Conservation (phyloP, 2,329 filamentous ascomycete species). For the Aspergillus viridinutans region DNA sequence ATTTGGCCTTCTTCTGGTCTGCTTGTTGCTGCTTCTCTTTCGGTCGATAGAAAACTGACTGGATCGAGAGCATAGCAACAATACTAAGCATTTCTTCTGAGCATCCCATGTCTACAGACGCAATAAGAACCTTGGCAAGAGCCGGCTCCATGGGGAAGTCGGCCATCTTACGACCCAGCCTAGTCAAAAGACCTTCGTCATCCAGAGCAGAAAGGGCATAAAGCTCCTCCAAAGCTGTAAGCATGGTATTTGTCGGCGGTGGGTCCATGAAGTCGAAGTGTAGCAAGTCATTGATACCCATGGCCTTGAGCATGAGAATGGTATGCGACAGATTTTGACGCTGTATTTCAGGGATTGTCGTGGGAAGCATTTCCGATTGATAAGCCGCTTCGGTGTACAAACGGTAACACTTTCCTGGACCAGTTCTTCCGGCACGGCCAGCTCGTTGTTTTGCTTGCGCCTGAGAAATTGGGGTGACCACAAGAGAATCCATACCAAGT, state of each 20-base stretch:
- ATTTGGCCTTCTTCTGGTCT: slow-evolving; percentile 96
- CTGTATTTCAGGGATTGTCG: slow-evolving; percentile 94
- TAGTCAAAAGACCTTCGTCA: slow-evolving; percentile 88
- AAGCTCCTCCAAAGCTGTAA: slow-evolving; percentile 90
- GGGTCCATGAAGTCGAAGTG: slow-evolving; percentile 99
- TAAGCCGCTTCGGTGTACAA: slow-evolving; percentile 94
- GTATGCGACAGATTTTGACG: slow-evolving; percentile 87
- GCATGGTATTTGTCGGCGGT: slow-evolving; percentile 94
- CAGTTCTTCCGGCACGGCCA: slow-evolving; percentile 87
- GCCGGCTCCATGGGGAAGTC: slow-evolving; percentile 98
- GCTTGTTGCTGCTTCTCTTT: slow-evolving; percentile 97
- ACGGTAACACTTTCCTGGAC: slow-evolving; percentile 92
- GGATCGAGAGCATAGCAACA: slow-evolving; percentile 86
- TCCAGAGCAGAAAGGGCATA: slow-evolving; percentile 90
- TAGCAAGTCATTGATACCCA: slow-evolving; percentile 96
- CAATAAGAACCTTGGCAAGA: slow-evolving; percentile 84
- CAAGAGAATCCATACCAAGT: slow-evolving; percentile 92
- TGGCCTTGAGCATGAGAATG: slow-evolving; percentile 96
- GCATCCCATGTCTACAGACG: slow-evolving; percentile 79
- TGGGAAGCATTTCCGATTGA: slow-evolving; percentile 94
- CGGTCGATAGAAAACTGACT: slow-evolving; percentile 86
- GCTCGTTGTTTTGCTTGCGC: slow-evolving; percentile 93
- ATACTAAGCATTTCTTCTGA: slow-evolving; percentile 93
- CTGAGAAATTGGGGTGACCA: slow-evolving; percentile 94
- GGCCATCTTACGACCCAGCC: slow-evolving; percentile 92